Conservation (phyloP, 1,284 basidiomycete genomes). For the Clitocybe nebularis region DNA sequence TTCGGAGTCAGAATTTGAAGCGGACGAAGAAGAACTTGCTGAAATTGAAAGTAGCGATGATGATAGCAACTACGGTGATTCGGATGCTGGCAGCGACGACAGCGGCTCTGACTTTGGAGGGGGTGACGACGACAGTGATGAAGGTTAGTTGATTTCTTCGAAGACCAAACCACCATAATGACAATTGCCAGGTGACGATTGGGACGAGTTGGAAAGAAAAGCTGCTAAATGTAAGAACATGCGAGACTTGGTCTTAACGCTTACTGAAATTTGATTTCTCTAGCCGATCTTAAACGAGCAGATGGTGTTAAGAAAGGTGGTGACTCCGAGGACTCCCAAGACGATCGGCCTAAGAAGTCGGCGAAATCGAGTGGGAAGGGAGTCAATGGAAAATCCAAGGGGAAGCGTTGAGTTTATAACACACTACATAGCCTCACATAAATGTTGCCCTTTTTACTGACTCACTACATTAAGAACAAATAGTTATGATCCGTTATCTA, state of each 20-base stretch:
- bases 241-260: neutral
- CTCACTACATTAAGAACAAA: too few relatives aligned
- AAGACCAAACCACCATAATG: neutral
- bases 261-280: slow-evolving; percentile 3
- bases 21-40: slow-evolving; percentile 52
- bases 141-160: slow-evolving; percentile 34
- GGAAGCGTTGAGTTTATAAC: slow-evolving; percentile 20
- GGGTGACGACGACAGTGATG: slow-evolving; percentile 65
- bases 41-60: slow-evolving; percentile 50
- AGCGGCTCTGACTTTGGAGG: slow-evolving; percentile 68
- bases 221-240: slow-evolving; percentile 70
- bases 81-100: slow-evolving; percentile 66
- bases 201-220: slow-evolving; percentile 93
- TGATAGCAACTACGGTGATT: slow-evolving; percentile 51
- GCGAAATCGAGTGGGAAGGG: slow-evolving; percentile 38
- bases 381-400: slow-evolving; percentile 38
- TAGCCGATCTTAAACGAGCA: slow-evolving; percentile 64
- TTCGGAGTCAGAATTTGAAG: slow-evolving; percentile 80
- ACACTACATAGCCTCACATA: too few relatives aligned
- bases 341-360: slow-evolving; percentile 63
- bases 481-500: neutral
- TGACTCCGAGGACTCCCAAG: slow-evolving; percentile 64
- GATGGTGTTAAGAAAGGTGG: slow-evolving; percentile 43
- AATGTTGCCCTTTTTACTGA: too few relatives aligned
- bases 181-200: slow-evolving; percentile 68